Percentiles rank a stretch among this genome's conserved stretches.
Conservation (phyloP, 768 basidiomycete genomes). For the Myochromella boudieri region DNA sequence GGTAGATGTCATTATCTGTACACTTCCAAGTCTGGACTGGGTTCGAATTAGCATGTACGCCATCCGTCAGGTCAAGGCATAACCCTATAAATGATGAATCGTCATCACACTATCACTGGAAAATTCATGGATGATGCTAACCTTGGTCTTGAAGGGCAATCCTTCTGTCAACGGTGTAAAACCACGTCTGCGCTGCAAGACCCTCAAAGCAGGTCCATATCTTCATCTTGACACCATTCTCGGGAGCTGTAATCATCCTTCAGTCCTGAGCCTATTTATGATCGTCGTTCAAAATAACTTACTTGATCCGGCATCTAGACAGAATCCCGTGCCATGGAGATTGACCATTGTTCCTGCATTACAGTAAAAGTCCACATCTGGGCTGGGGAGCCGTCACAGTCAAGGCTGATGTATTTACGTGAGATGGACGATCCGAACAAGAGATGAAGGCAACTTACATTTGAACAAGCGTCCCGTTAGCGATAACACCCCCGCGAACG, state of each 20-base stretch:
- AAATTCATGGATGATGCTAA: neutral
- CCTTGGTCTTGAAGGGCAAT: constrained; percentile 20
- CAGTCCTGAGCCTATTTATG: too few species aligned
- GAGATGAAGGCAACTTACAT: constrained; percentile 19
- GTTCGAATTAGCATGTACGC: constrained; percentile 13
- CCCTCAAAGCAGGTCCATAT: constrained; percentile 35
- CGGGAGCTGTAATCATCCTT: too few species aligned
- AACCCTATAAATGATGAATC: constrained; percentile 5
- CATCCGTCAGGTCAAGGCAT: constrained; percentile 20
- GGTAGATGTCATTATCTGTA: neutral
- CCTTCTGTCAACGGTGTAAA: constrained; percentile 24
- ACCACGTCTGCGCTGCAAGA: constrained; percentile 33
- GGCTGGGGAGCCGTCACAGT: constrained; percentile 6
- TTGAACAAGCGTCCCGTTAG: constrained; percentile 28
- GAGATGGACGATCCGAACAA: too few species aligned
- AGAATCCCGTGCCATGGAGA: constrained; percentile 30
- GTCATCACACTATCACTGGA: neutral
- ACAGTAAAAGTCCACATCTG: constrained; percentile 28
- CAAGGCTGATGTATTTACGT: too few species aligned
- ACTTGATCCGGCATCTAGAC: constrained; percentile 33
- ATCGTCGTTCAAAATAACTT: neutral
- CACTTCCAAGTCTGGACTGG: neutral
- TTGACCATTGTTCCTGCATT: constrained; percentile 26
- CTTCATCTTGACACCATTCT: constrained; percentile 30
- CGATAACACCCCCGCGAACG: constrained; percentile 22